A percentile compares a stretch with the other conserved stretches of the same genome.
Conservation (phyloP, 176 grass and related monocot genomes). For the Coix lacrymajobi region DNA sequence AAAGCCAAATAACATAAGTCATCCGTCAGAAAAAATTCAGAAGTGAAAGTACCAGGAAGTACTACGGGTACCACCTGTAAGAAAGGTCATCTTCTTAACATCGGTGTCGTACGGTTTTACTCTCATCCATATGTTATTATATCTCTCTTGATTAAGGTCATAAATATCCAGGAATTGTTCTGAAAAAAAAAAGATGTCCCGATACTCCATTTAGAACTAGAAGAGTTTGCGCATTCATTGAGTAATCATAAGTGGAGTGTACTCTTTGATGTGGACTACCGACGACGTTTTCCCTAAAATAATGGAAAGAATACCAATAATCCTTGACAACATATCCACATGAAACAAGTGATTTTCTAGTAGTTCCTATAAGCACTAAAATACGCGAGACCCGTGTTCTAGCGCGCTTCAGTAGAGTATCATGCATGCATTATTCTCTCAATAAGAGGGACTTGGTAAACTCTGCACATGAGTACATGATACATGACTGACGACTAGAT, state of each 20-base stretch:
- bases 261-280: not conserved
- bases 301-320: not conserved
- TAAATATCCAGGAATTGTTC: too few species aligned
- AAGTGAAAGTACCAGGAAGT: too few species aligned
- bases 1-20: too few species aligned
- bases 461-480: not conserved
- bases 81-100: too few species aligned
- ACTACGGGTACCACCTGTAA: too few species aligned
- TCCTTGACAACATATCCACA: not conserved
- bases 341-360: not conserved
- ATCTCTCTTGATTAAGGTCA: too few species aligned
- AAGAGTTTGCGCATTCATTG: not conserved
- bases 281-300: not conserved
- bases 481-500: not conserved
- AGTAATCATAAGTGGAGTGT: not conserved
- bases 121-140: not conserved
- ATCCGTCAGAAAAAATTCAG: too few species aligned
- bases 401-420: not conserved
- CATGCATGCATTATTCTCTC: not conserved
- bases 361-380: not conserved
- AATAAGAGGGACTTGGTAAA: constrained; percentile 6
- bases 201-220: not conserved
- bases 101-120: not conserved
- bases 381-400: not conserved
- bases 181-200: too few species aligned